These are phyloP conservation scores for Zangia roseola DNA, from an alignment of 768 basidiomycete genomes.

Conservation along the genomic window DNA sequence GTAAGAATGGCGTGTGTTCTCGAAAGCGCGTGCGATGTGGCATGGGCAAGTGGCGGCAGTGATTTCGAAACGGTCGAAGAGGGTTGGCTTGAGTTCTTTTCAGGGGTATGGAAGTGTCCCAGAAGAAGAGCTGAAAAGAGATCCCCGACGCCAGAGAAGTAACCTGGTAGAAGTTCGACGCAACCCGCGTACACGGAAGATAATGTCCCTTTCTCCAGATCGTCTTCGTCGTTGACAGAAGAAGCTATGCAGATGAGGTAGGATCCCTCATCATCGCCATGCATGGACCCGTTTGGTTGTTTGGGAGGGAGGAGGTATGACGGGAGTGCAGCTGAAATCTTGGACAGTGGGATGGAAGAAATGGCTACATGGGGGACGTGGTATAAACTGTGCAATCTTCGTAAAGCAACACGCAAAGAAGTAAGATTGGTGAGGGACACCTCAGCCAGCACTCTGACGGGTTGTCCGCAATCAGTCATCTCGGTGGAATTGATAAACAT, in stretches of 20 bases:
- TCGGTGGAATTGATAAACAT: not conserved
- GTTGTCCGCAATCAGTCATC: not conserved
- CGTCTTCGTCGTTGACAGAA: slow-evolving; percentile 34
- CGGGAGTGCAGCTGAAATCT: slow-evolving; percentile 59
- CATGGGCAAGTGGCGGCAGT: slow-evolving; percentile 29
- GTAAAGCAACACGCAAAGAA: slow-evolving; percentile 68
- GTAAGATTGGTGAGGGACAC: slow-evolving; percentile 60
- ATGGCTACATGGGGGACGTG: slow-evolving; percentile 86
- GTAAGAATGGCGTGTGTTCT: slow-evolving; percentile 74
- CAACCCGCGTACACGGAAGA: slow-evolving; percentile 64
- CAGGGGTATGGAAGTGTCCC: slow-evolving; percentile 60
- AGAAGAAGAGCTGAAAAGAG: slow-evolving; percentile 92
- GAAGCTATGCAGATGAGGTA: slow-evolving; percentile 85
- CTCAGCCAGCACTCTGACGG: slow-evolving; percentile 69
- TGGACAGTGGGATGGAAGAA: slow-evolving; percentile 78
- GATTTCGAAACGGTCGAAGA: slow-evolving; percentile 7
- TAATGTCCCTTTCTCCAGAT: slow-evolving; percentile 9
- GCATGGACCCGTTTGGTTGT: not conserved
- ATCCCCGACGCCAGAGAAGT: slow-evolving; percentile 97
- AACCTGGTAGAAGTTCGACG: slow-evolving; percentile 81
- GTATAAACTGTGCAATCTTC: slow-evolving; percentile 72
- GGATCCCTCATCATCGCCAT: slow-evolving; percentile 32
- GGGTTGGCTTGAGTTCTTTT: not conserved
- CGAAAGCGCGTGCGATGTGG: slow-evolving; percentile 65
- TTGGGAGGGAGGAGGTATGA: slow-evolving; percentile 35